phyloP scores from a whole-genome alignment of 306 rosid species.

The Acacia confusa region DNA sequence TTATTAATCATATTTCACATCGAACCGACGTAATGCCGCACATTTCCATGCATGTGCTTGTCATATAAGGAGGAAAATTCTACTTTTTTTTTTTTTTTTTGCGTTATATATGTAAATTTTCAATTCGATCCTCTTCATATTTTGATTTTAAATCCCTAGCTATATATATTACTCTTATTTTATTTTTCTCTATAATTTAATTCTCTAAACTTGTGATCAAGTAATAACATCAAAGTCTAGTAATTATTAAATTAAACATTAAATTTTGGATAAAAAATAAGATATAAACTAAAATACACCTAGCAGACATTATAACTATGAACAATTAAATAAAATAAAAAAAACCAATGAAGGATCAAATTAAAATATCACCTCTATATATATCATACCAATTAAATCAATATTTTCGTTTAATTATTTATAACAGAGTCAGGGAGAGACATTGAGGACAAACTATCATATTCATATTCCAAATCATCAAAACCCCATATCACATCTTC shows the following conservation, averaged over 20 bases:
- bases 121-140: no score
- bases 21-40: no score
- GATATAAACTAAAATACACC: background rate
- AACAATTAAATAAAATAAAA: background rate
- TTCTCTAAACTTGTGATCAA: background rate
- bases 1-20: no score
- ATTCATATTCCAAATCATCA: slow-evolving; percentile 84
- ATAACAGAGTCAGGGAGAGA: slow-evolving; percentile 62
- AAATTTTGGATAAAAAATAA: background rate
- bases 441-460: slow-evolving; percentile 62
- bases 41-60: no score
- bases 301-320: background rate
- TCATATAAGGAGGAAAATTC: no score
- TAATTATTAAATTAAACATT: background rate
- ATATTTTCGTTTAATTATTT: slow-evolving; percentile 27
- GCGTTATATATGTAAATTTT: no score
- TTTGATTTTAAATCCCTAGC: no score
- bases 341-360: background rate
- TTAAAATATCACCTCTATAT: background rate
- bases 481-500: slow-evolving; percentile 82
- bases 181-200: no score
- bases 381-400: background rate
- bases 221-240: background rate
- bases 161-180: no score
- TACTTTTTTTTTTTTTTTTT: no score